A percentile compares a stretch with the other conserved stretches of the same genome.
These are phyloP conservation scores for Orbilia quercus DNA, from an alignment of 2,329 filamentous ascomycete genomes.

Conservation along the genomic window DNA sequence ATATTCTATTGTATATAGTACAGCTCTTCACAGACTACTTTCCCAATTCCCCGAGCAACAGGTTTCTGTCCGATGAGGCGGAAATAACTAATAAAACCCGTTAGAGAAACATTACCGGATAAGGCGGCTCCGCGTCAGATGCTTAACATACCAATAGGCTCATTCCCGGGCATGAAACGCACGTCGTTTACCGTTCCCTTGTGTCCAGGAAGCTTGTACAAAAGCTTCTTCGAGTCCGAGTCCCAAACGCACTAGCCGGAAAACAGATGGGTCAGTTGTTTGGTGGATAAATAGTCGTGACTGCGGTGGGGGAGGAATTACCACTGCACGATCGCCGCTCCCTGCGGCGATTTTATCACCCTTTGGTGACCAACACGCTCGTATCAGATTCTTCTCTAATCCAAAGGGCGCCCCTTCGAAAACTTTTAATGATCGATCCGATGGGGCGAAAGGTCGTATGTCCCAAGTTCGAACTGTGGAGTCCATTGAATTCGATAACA, in stretches of 20 bases:
- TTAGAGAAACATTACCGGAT: constrained; percentile 8
- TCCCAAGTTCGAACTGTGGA: constrained; percentile 96
- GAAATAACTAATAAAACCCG: constrained; percentile 76
- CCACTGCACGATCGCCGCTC: constrained; percentile 87
- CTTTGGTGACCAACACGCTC: constrained; percentile 87
- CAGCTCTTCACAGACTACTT: constrained; percentile 54
- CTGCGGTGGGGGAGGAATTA: constrained; percentile 62
- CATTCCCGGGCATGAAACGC: constrained; percentile 83
- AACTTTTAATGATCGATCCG: constrained; percentile 69
- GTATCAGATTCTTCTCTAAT: constrained; percentile 89
- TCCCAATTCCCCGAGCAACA: constrained; percentile 81
- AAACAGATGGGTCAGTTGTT: background rate
- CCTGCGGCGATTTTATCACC: constrained; percentile 90
- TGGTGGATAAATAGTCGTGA: background rate
- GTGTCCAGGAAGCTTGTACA: constrained; percentile 95
- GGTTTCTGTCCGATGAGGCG: constrained; percentile 85
- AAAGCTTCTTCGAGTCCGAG: constrained; percentile 82
- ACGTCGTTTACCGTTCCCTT: constrained; percentile 95
- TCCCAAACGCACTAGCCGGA: constrained; percentile 75
- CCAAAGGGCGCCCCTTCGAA: constrained; percentile 88
- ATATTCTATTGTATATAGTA: no score
- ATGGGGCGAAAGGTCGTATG: constrained; percentile 90
- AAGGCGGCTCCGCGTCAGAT: background rate
- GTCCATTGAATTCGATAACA: constrained; percentile 93
- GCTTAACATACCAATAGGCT: constrained; percentile 83